These are phyloP conservation scores for Hyaloscypha bicolor DNA, from an alignment of 495 filamentous ascomycete genomes.

Conservation along the genomic window DNA sequence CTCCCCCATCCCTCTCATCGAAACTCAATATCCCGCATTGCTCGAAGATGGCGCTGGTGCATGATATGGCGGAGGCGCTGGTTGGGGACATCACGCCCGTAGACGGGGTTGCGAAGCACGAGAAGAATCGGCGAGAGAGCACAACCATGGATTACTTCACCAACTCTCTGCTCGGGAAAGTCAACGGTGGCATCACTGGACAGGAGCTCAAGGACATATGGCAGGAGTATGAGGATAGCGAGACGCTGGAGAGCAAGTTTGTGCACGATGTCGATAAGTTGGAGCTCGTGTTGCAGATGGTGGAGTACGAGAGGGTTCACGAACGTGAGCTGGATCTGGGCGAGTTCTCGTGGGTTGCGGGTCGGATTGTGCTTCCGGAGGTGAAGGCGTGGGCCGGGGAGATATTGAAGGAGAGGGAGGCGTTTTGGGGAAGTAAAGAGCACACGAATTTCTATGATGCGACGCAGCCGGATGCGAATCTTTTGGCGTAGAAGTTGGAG, in stretches of 20 bases:
- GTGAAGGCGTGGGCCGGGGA: slow-evolving; percentile 77
- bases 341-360: slow-evolving; percentile 80
- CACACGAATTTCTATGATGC: slow-evolving; percentile 21
- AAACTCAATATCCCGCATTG: slow-evolving; percentile 78
- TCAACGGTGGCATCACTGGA: slow-evolving; percentile 67
- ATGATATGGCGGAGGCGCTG: slow-evolving; percentile 95
- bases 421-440: slow-evolving; percentile 58
- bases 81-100: slow-evolving; percentile 96
- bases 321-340: slow-evolving; percentile 66
- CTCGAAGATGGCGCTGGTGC: slow-evolving; percentile 89
- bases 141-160: slow-evolving; percentile 90
- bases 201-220: slow-evolving; percentile 74
- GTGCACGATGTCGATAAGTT: slow-evolving; percentile 98
- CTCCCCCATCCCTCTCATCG: slow-evolving; percentile 71
- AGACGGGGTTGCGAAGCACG: slow-evolving; percentile 67
- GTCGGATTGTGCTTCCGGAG: slow-evolving; percentile 72
- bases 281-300: slow-evolving; percentile 90
- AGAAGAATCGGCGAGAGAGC: slow-evolving; percentile 86
- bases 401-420: slow-evolving; percentile 73
- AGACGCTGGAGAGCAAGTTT: slow-evolving; percentile 81
- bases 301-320: slow-evolving; percentile 84
- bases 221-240: slow-evolving; percentile 88
- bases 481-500: slow-evolving; percentile 21
- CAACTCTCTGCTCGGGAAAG: slow-evolving; percentile 67
- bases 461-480: slow-evolving; percentile 6